These are phyloP conservation scores for Aspergillus panamensis DNA, from an alignment of 495 filamentous ascomycete genomes.

Conservation along the genomic window DNA sequence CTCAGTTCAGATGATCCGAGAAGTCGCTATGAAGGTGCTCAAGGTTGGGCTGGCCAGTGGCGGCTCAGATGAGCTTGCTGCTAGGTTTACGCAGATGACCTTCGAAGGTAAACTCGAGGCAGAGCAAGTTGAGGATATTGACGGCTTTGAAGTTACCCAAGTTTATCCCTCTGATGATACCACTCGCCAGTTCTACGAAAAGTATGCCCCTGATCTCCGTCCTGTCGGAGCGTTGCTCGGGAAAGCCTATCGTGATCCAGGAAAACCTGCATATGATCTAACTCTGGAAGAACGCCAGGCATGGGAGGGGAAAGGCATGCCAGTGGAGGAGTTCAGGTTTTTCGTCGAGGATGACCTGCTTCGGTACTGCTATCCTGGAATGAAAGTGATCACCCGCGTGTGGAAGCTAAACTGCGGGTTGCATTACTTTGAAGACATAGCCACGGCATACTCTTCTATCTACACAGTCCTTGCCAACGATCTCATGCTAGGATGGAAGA, in stretches of 20 bases:
- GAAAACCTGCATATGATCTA: slow-evolving; percentile 39
- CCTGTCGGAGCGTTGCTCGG: slow-evolving; percentile 45
- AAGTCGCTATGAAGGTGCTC: slow-evolving; percentile 42
- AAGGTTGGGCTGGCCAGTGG: slow-evolving; percentile 42
- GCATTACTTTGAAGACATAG: slow-evolving; percentile 56
- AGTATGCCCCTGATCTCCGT: slow-evolving; percentile 32
- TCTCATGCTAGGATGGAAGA: slow-evolving; percentile 63
- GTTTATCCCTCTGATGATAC: slow-evolving; percentile 41
- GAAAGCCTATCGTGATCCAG: slow-evolving; percentile 42
- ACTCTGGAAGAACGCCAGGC: slow-evolving; percentile 37
- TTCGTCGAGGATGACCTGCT: slow-evolving; percentile 67
- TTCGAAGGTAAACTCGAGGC: slow-evolving; percentile 27
- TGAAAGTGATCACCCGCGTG: slow-evolving; percentile 69
- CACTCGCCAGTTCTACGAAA: slow-evolving; percentile 41
- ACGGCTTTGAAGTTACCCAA: slow-evolving; percentile 56
- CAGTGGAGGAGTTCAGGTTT: slow-evolving; percentile 52
- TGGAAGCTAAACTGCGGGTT: slow-evolving; percentile 61
- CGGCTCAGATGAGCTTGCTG: slow-evolving; percentile 37
- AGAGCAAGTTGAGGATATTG: slow-evolving; percentile 39
- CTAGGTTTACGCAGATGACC: slow-evolving; percentile 28
- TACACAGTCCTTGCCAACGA: slow-evolving; percentile 69
- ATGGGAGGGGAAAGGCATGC: slow-evolving; percentile 24
- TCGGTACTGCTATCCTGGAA: slow-evolving; percentile 58
- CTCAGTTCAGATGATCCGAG: slow-evolving; percentile 31
- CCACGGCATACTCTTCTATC: slow-evolving; percentile 51